These are phyloP conservation scores for Penicillium waksmanii DNA, from an alignment of 495 filamentous ascomycete species.

Conservation along the genomic window DNA sequence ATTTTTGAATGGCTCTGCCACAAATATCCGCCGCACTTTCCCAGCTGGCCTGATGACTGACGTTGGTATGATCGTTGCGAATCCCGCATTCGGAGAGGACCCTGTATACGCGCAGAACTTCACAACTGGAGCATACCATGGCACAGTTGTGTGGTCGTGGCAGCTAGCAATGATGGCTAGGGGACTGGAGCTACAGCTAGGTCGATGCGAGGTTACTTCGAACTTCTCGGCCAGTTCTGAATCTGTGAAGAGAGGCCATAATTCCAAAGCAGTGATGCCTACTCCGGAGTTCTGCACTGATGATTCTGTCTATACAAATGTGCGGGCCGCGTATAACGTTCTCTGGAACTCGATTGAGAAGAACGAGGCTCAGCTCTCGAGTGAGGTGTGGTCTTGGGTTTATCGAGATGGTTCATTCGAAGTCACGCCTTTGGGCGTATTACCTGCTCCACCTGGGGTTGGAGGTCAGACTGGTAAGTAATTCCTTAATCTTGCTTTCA, in stretches of 20 bases:
- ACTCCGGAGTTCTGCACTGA: slow-evolving; percentile 53
- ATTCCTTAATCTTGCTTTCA: neutral
- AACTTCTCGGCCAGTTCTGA: slow-evolving; percentile 12
- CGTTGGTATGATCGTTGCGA: slow-evolving; percentile 62
- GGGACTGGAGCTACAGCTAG: slow-evolving; percentile 54
- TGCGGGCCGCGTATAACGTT: slow-evolving; percentile 58
- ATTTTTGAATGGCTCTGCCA: slow-evolving; percentile 58
- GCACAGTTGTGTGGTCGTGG: slow-evolving; percentile 70
- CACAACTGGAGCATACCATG: slow-evolving; percentile 62
- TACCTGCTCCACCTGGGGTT: slow-evolving; percentile 55
- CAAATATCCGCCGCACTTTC: slow-evolving; percentile 59
- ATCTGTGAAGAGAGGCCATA: neutral
- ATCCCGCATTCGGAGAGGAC: slow-evolving; percentile 61
- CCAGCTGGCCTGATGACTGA: slow-evolving; percentile 61
- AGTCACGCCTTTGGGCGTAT: slow-evolving; percentile 52
- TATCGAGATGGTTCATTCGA: slow-evolving; percentile 53
- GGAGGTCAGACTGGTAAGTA: slow-evolving; percentile 36
- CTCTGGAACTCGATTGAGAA: slow-evolving; percentile 64
- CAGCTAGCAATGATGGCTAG: slow-evolving; percentile 66
- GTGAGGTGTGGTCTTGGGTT: slow-evolving; percentile 67
- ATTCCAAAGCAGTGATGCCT: slow-evolving; percentile 19
- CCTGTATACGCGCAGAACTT: slow-evolving; percentile 55
- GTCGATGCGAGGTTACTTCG: slow-evolving; percentile 39
- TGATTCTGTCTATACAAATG: slow-evolving; percentile 46
- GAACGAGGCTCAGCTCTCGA: slow-evolving; percentile 54